Base-by-base conservation (phyloP, 2,329 filamentous ascomycete species). In the Claviceps maximensis region DNA sequence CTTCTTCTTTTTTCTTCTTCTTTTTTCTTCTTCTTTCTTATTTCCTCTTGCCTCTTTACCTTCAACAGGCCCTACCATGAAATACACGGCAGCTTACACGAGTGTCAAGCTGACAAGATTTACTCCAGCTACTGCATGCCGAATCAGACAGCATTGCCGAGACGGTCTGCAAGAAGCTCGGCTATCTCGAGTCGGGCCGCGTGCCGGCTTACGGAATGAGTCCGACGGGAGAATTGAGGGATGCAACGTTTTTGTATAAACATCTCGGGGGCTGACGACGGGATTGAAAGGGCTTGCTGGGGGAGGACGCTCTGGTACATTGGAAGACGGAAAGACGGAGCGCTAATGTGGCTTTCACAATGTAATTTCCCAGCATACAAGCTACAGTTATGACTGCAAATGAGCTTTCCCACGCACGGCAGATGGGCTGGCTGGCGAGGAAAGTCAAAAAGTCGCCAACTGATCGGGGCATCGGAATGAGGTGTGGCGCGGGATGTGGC, bases 211-310 rank as follows among this genome's bases (percentile, higher is more conserved):
- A 76, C 65, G 73, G 70, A 50, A 65, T 75, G 53, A 75, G 69
- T 58, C 76, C 75, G 19, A 68, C 69, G 12, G 72, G 75, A 27
- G 71, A 70, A 46, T 63, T 77, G 52, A 73, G 71, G 57, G 74
- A 75, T 56, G 74, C 73, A 51, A 72, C 74, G 0, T 78, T 81
- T 58, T 79, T 81, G 59, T 83, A 81, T 64, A 83, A 82, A 65
- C 71, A 78, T 54, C 65, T 83, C 38, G 54, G 57, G 46, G 53
- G 50, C 53, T 40, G 49, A 50, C 4, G 15, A 31, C 19, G 29
- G 5, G 40, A 15, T 17, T 17, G 23, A 2, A 21, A 21, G 12
- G 15, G 12, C 12, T 6, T 33, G 9, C 9, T 33, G 25, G 15
- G 44, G 12, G 19, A 13, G 12, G 21, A 8, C n/a, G 29, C 12